Evolutionary conservation across 1,284 basidiomycete species (phyloP).

Genomic region (Tilletia horrida): DNA sequence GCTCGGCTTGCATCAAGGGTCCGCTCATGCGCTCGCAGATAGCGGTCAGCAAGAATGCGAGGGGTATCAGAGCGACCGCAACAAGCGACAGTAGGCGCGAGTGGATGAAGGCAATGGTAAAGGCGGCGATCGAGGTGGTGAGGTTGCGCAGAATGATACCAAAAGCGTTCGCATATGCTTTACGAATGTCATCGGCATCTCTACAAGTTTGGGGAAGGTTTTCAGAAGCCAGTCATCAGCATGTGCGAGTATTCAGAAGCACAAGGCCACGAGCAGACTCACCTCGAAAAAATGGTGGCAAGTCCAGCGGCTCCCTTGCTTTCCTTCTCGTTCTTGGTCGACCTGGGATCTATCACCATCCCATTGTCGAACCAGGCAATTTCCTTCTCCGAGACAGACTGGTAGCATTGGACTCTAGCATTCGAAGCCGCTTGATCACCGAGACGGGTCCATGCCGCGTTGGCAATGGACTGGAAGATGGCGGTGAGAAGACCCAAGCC

Average conservation of each 20-base stretch:
- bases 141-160: conserved; percentile 77
- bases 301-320: conserved; percentile 74
- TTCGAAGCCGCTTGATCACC: conserved; percentile 75
- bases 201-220: conserved; percentile 58
- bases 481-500: conserved; percentile 70
- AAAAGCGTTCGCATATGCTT: conserved; percentile 72
- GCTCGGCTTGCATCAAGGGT: conserved; percentile 69
- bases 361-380: conserved; percentile 61
- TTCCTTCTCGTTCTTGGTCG: conserved; percentile 49
- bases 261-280: conserved; percentile 46
- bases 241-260: neutral
- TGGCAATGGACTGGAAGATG: conserved; percentile 70
- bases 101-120: conserved; percentile 74
- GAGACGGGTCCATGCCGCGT: conserved; percentile 78
- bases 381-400: conserved; percentile 67
- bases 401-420: conserved; percentile 61
- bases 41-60: conserved; percentile 69
- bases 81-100: conserved; percentile 83
- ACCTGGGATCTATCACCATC: conserved; percentile 24
- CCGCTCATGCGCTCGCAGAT: conserved; percentile 64
- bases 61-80: conserved; percentile 83
- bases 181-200: conserved; percentile 88
- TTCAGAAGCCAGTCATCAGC: neutral
- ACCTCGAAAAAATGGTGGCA: conserved; percentile 91
- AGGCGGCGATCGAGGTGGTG: conserved; percentile 73